Evolutionary conservation across 176 grass and related monocot species (phyloP).

Genomic region (Panicum miliaceum): DNA sequence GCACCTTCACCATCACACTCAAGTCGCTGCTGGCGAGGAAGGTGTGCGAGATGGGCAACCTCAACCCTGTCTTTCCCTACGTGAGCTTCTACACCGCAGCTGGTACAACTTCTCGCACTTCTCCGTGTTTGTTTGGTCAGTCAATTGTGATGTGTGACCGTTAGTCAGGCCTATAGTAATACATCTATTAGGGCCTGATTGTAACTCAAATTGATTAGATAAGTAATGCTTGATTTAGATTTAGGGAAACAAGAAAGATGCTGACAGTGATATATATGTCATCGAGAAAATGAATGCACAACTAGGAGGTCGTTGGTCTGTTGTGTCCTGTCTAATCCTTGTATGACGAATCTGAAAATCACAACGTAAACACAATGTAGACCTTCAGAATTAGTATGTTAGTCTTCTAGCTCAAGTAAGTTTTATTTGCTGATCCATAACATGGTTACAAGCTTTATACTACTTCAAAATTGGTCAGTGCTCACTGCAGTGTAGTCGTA

Average conservation of each 20-base stretch:
- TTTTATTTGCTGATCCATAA: neutral
- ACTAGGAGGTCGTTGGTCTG: neutral
- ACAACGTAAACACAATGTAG: neutral
- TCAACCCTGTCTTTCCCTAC: neutral
- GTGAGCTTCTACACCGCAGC: constrained; percentile 11
- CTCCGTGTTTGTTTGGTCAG: neutral
- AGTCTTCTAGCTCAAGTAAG: neutral
- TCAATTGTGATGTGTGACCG: neutral
- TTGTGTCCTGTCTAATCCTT: neutral
- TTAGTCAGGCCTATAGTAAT: neutral
- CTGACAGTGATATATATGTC: neutral
- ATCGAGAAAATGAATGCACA: neutral
- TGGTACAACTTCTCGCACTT: neutral
- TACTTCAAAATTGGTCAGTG: neutral
- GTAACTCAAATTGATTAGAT: neutral
- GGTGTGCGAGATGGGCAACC: neutral
- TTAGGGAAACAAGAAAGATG: neutral
- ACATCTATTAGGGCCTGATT: neutral
- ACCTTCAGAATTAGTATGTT: neutral
- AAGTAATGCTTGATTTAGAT: neutral
- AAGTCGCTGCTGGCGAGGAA: neutral
- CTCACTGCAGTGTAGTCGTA: neutral
- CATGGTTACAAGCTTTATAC: neutral
- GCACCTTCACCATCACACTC: neutral
- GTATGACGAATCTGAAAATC: neutral